phyloP scores from a whole-genome alignment of 2,329 filamentous ascomycete genomes.

The Acrocalymma vagum region DNA sequence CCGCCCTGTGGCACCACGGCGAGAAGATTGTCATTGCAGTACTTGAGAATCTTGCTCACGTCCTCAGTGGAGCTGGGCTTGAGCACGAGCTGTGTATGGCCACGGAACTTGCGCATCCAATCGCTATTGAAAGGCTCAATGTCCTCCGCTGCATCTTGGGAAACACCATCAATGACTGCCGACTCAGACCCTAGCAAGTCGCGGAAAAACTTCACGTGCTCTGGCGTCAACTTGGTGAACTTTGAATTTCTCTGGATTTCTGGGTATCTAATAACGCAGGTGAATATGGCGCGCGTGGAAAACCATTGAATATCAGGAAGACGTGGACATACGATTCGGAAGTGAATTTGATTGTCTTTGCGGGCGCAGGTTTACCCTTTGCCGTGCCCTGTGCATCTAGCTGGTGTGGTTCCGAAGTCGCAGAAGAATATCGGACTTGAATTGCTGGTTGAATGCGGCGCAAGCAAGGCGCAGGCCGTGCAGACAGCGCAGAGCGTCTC shows the following conservation, averaged over 20 bases:
- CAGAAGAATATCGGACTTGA: constrained; percentile 50
- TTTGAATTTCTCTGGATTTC: constrained; percentile 79
- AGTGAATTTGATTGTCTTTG: constrained; percentile 74
- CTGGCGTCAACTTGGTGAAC: constrained; percentile 75
- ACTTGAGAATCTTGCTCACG: constrained; percentile 88
- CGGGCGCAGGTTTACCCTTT: constrained; percentile 41
- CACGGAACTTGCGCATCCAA: constrained; percentile 99
- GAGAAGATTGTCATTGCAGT: constrained; percentile 92
- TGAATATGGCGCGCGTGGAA: background rate
- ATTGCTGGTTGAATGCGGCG: constrained; percentile 32
- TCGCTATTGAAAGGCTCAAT: constrained; percentile 93
- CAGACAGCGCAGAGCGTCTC: constrained; percentile 39
- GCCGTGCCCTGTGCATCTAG: constrained; percentile 44
- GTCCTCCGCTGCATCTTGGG: constrained; percentile 76
- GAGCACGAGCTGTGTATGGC: constrained; percentile 85
- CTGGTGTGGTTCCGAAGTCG: constrained; percentile 52
- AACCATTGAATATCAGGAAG: background rate
- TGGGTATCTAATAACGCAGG: constrained; percentile 70
- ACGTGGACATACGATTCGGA: constrained; percentile 69
- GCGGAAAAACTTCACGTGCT: constrained; percentile 86
- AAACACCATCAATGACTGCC: constrained; percentile 85
- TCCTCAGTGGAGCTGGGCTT: constrained; percentile 86
- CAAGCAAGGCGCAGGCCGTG: constrained; percentile 28
- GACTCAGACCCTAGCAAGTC: constrained; percentile 79
- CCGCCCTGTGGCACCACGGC: constrained; percentile 97